Base-by-base conservation (phyloP, 78 protist species). In the Corallochytrium limacisporum region DNA sequence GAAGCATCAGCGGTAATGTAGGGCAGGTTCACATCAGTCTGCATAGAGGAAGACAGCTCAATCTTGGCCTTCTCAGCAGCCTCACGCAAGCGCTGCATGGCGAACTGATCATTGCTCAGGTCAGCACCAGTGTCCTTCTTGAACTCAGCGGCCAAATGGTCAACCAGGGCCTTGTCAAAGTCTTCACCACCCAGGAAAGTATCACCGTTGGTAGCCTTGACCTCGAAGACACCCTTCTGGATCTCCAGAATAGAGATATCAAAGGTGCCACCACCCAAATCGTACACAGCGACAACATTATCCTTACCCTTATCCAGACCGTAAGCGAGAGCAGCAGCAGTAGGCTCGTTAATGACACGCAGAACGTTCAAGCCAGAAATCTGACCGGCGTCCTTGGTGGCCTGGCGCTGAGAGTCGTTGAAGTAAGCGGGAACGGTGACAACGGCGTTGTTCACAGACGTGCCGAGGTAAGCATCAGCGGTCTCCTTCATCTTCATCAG, bases 181-280 rank as follows among this genome's bases (percentile, higher is more conserved):
- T 96, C 99, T 82, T 98, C 99, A 10, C 99, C 99, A 22, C 99
- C 99, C 10, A 98, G 82, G 76, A 75, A 83, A 13, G 99, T 98
- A 75, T 98, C 98, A 18, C 99, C 99, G 80, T 91, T 89, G 36
- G 98, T 93, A 20, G 94, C 71, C 78, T 73, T 71, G 18, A 77
- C 82, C 84, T 98, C 99, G 65, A 96, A 96, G 35, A 96, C 97
- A 29, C 98, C 99, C 35, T 71, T 74, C 47, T 69, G 65, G 67
- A 94, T 84, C 65, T 90, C 96, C 20, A 98, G 91, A 56, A 96
- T 76, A 31, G 98, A 87, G 38, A 98, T 74, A 42, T 98, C 99
- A 37, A 98, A 98, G 28, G 99, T 98, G 37, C 99, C 99, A 16
- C 98, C 98, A n/a, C 98, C 99, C n/a, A 97, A 71, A 74, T 95